phyloP scores from a whole-genome alignment of 2,329 filamentous ascomycete species.

The Lecanoromycetidae sp. region DNA sequence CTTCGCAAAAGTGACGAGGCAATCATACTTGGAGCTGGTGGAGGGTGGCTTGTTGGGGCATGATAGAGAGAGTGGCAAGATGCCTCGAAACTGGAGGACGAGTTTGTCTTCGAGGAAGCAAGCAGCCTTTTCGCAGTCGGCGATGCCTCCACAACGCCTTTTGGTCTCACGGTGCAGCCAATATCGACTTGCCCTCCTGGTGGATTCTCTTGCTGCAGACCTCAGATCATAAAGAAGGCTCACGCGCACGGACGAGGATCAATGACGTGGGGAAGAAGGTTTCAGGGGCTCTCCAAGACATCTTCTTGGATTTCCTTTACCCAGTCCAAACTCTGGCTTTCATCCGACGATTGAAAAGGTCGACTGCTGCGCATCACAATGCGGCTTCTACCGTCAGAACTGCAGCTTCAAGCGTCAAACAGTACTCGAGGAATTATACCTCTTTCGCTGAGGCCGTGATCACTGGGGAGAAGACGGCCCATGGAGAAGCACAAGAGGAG shows the following conservation, averaged over 20 bases:
- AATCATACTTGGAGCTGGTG: neutral
- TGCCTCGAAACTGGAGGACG: slow-evolving; percentile 46
- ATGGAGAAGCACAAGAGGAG: neutral
- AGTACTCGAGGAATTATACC: slow-evolving; percentile 14
- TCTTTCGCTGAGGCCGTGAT: slow-evolving; percentile 11
- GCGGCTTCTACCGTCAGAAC: slow-evolving; percentile 11
- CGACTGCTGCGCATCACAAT: slow-evolving; percentile 6
- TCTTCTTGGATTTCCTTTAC: slow-evolving; percentile 31
- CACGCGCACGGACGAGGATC: neutral
- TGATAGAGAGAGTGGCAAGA: slow-evolving; percentile 49
- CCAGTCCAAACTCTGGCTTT: slow-evolving; percentile 26
- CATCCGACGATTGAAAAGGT: slow-evolving; percentile 21
- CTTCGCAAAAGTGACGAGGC: neutral
- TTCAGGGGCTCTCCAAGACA: slow-evolving; percentile 8
- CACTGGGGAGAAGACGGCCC: neutral
- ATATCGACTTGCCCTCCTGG: slow-evolving; percentile 28
- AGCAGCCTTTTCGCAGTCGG: slow-evolving; percentile 21
- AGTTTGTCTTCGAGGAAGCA: slow-evolving; percentile 35
- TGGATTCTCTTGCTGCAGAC: slow-evolving; percentile 15
- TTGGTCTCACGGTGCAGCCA: slow-evolving; percentile 43
- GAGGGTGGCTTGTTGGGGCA: slow-evolving; percentile 22
- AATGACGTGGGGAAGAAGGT: neutral
- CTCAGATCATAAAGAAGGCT: neutral
- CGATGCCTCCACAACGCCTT: slow-evolving; percentile 44
- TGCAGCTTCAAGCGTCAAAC: slow-evolving; percentile 12